Conservation (phyloP, 352 stramenopile genomes). For the Paralagenidium karlingii region DNA sequence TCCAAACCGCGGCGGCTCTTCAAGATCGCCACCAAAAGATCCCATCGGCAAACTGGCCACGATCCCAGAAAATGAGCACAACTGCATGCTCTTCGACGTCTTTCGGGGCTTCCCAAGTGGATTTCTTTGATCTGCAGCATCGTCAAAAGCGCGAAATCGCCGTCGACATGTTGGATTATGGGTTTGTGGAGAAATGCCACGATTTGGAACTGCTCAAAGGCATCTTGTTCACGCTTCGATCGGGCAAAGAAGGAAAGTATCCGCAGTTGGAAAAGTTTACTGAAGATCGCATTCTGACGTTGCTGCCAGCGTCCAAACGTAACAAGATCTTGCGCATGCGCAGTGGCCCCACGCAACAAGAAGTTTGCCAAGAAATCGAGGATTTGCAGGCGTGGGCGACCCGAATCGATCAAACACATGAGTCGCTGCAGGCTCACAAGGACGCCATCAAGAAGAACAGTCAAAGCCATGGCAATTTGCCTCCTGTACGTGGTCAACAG, state of each 20-base stretch:
- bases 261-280: conserved; percentile 73
- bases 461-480: conserved; percentile 4
- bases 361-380: conserved; percentile 42
- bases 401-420: conserved; percentile 41
- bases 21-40: too few relatives aligned
- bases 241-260: conserved; percentile 84
- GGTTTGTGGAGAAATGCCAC: conserved; percentile 73
- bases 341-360: conserved; percentile 25
- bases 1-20: too few relatives aligned
- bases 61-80: too few relatives aligned
- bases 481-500: conserved; percentile 42
- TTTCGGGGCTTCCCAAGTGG: too few relatives aligned
- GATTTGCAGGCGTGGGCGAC: conserved; percentile 53
- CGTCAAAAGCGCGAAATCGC: conserved; percentile 55
- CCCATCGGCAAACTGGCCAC: too few relatives aligned
- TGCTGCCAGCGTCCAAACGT: conserved; percentile 70
- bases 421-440: conserved; percentile 22
- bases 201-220: conserved; percentile 79
- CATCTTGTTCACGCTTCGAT: conserved; percentile 74
- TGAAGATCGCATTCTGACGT: conserved; percentile 60
- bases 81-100: too few relatives aligned
- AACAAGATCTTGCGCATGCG: conserved; percentile 62
- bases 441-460: not conserved
- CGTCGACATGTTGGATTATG: conserved; percentile 88
- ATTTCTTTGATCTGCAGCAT: conserved; percentile 69